Base-by-base conservation (phyloP, 768 basidiomycete genomes). In the Suillus alpinus region DNA sequence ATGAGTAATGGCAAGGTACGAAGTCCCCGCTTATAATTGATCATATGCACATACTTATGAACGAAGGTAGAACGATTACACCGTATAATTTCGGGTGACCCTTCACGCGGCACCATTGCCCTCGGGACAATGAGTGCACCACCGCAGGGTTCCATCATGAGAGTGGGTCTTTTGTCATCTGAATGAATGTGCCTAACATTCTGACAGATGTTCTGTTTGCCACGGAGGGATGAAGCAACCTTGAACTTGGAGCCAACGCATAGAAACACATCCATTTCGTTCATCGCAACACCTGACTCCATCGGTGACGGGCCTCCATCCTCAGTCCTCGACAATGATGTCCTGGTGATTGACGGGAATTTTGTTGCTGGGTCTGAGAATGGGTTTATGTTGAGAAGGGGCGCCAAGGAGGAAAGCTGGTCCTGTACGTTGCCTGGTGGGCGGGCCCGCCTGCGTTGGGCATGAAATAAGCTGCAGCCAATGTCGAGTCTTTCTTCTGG, bases 41-140 rank as follows among this genome's bases (percentile, higher is more conserved):
- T 39, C 6, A 6, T 6, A 55, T 39, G 16, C 16, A 55, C 26
- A 39, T 29, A 4, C 2, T 53, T 16, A 29, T 39, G 37, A 55
- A 6, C 36, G 23, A 39, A 55, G 53, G 53, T 55, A 39, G 53
- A 55, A 23, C 79, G 80, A 50, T 76, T 87, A 41, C 83, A 82
- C 66, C 79, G 74, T 58, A 86, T 92, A 60, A 84, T 79, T 26
- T 86, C 89, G 0, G 91, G 91, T 3, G 89, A 88, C 67, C 89
- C 88, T 1, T 84, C 85, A 16, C 81, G 86, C 6, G 91, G 91
- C 2, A 79, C 81, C 4, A 78, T 92, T 14, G 83, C 90, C 1
- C 74, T 92, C 0, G 83, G 84, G 23, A 75, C 82, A 1, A 74
- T 78, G 23, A 75, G 73, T 14, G 82, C 86, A 3, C 88, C 87